phyloP scores from a whole-genome alignment of 1,284 basidiomycete species.

The Takashimella koratensis region DNA sequence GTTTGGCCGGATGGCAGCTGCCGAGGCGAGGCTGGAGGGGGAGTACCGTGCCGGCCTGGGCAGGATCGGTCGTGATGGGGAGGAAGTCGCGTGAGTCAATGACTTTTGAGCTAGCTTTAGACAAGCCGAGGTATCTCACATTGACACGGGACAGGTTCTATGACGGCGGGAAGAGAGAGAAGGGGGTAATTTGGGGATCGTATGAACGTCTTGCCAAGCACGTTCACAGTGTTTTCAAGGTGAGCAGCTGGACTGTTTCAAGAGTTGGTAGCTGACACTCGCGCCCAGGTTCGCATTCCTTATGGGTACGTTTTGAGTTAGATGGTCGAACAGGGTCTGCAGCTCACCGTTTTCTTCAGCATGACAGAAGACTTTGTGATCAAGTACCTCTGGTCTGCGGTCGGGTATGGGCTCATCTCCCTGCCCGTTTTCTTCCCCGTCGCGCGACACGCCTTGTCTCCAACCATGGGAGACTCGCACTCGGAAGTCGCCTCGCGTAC shows the following conservation, averaged over 20 bases:
- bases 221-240: constrained; percentile 88
- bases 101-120: no score
- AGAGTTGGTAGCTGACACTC: background rate
- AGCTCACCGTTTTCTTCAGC: constrained; percentile 53
- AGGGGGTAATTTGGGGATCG: constrained; percentile 73
- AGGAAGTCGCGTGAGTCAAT: constrained; percentile 86
- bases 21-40: constrained; percentile 77
- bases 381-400: constrained; percentile 90
- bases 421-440: constrained; percentile 69
- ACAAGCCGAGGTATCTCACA: no score
- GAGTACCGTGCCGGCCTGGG: constrained; percentile 89
- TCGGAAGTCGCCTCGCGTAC: constrained; percentile 57
- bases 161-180: constrained; percentile 79
- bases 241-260: constrained; percentile 31
- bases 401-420: constrained; percentile 82
- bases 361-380: constrained; percentile 90
- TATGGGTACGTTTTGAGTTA: constrained; percentile 28
- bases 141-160: constrained; percentile 79
- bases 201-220: constrained; percentile 82
- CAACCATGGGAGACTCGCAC: constrained; percentile 1
- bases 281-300: constrained; percentile 29
- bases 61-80: constrained; percentile 81
- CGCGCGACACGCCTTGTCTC: constrained; percentile 12
- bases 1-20: constrained; percentile 85
- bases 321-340: background rate